Percentiles rank a stretch among this genome's conserved stretches.
These are phyloP conservation scores for Ascochyta clinopodiicola DNA, from an alignment of 2,329 filamentous ascomycete species.

Conservation along the genomic window DNA sequence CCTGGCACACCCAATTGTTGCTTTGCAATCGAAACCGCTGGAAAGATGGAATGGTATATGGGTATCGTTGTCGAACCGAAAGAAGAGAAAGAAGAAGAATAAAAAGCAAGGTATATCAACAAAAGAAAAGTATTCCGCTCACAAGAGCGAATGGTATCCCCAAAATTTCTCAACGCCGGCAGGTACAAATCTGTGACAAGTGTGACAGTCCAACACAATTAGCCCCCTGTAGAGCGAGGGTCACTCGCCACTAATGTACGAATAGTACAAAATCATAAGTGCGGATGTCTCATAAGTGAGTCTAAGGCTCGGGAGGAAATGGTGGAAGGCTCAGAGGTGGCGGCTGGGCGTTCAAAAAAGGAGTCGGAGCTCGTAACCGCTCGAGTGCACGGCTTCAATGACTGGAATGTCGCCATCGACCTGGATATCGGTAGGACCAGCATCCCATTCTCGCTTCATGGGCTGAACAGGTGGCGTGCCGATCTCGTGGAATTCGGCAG, in stretches of 20 bases:
- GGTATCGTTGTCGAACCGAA: conserved; percentile 46
- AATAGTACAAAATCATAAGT: conserved; percentile 45
- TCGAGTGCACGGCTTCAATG: conserved; percentile 52
- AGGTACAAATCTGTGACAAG: conserved; percentile 14
- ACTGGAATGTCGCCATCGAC: conserved; percentile 56
- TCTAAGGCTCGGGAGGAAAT: conserved; percentile 20
- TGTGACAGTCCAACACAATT: conserved; percentile 23
- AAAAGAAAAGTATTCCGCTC: conserved; percentile 32
- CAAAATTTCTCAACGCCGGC: conserved; percentile 33
- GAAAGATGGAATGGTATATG: conserved; percentile 41
- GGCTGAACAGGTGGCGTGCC: conserved; percentile 49
- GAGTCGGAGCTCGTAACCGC: conserved; percentile 58
- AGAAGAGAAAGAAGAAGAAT: conserved; percentile 29
- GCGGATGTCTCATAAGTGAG: conserved; percentile 28
- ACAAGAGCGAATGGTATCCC: conserved; percentile 39
- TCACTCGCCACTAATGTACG: conserved; percentile 31
- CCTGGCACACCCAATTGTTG: conserved; percentile 28
- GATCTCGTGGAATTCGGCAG: conserved; percentile 72
- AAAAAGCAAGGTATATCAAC: conserved; percentile 27
- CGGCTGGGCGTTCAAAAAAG: conserved; percentile 47
- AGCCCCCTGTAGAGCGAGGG: conserved; percentile 18
- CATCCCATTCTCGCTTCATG: conserved; percentile 62
- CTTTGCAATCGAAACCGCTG: conserved; percentile 34
- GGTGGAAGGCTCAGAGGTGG: conserved; percentile 6
- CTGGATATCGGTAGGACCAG: conserved; percentile 55